Conservation (phyloP, 495 filamentous ascomycete species). For the Annulohypoxylon bovei region DNA sequence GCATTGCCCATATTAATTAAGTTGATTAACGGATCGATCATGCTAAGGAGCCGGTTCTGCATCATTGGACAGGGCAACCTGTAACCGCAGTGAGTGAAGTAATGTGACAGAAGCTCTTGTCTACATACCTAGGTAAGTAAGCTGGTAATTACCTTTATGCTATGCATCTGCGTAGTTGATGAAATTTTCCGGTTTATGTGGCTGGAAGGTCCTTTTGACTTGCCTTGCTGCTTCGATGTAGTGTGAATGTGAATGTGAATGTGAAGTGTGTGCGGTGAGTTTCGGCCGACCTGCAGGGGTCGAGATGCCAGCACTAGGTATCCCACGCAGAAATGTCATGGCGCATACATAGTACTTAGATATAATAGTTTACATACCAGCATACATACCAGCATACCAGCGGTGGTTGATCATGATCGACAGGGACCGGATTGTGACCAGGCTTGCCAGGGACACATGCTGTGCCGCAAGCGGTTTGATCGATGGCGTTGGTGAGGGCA, state of each 20-base stretch:
- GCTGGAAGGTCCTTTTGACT: slow-evolving; percentile 17
- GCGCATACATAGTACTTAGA: slow-evolving; percentile 18
- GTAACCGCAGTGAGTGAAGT: slow-evolving; percentile 9
- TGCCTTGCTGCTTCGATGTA: not conserved
- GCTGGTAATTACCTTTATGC: not conserved
- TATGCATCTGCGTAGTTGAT: too few relatives aligned
- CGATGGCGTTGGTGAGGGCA: slow-evolving; percentile 14
- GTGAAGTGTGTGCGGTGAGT: slow-evolving; percentile 11
- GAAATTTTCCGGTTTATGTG: too few relatives aligned
- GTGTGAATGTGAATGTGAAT: too few relatives aligned
- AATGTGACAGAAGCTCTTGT: not conserved
- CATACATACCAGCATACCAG: slow-evolving; percentile 5
- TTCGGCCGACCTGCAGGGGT: slow-evolving; percentile 25
- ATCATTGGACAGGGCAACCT: slow-evolving; percentile 4
- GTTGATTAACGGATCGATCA: slow-evolving; percentile 11
- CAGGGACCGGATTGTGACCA: slow-evolving; percentile 33
- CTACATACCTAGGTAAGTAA: not conserved
- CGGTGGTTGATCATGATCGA: slow-evolving; percentile 38
- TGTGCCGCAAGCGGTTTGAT: slow-evolving; percentile 27
- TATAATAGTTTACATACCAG: not conserved
- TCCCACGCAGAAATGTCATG: slow-evolving; percentile 28
- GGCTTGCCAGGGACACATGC: slow-evolving; percentile 7
- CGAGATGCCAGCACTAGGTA: slow-evolving; percentile 20
- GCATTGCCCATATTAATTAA: slow-evolving; percentile 18
- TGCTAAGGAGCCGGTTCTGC: slow-evolving; percentile 2